A percentile compares a stretch with the other conserved stretches of the same genome.
phyloP scores from a whole-genome alignment of 2,329 filamentous ascomycete species.

The Lasiodiplodia theobromae region DNA sequence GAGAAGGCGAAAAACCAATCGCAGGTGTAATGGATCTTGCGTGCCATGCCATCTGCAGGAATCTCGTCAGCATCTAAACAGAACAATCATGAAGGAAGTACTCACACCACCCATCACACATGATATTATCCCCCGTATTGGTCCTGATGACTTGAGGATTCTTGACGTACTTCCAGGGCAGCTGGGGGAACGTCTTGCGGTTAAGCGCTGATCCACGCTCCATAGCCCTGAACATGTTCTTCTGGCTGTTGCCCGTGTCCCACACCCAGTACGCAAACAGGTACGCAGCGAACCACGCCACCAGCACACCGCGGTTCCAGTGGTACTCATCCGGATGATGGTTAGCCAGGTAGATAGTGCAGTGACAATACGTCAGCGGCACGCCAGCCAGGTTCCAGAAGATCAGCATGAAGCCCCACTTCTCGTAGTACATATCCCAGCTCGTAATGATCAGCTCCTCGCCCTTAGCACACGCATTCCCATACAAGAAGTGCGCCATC shows the following conservation, averaged over 20 bases:
- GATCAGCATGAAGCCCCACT: conserved; percentile 97
- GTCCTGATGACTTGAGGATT: conserved; percentile 78
- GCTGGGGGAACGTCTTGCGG: conserved; percentile 80
- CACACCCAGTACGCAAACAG: conserved; percentile 79
- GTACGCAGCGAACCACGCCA: conserved; percentile 38
- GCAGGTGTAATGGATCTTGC: conserved; percentile 79
- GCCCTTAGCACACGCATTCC: conserved; percentile 89
- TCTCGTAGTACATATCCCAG: conserved; percentile 97
- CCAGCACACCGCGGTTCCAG: conserved; percentile 74
- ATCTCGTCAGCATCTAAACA: conserved; percentile 30
- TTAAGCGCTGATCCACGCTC: conserved; percentile 67
- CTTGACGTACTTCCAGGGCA: conserved; percentile 80
- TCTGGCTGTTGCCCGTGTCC: conserved; percentile 92
- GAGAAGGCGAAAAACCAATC: conserved; percentile 77
- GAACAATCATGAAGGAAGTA: conserved; percentile 1
- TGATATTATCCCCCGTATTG: conserved; percentile 72
- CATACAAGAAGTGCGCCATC: conserved; percentile 90
- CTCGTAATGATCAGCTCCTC: conserved; percentile 90
- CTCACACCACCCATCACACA: conserved; percentile 78
- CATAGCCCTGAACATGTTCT: conserved; percentile 85
- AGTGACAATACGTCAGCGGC: conserved; percentile 90
- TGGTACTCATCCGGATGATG: conserved; percentile 57
- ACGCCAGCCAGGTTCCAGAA: conserved; percentile 97
- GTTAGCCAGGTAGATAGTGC: conserved; percentile 75
- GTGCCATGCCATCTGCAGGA: conserved; percentile 65